These are phyloP conservation scores for Termitomyces sp. DNA, from an alignment of 768 basidiomycete species.

Conservation along the genomic window DNA sequence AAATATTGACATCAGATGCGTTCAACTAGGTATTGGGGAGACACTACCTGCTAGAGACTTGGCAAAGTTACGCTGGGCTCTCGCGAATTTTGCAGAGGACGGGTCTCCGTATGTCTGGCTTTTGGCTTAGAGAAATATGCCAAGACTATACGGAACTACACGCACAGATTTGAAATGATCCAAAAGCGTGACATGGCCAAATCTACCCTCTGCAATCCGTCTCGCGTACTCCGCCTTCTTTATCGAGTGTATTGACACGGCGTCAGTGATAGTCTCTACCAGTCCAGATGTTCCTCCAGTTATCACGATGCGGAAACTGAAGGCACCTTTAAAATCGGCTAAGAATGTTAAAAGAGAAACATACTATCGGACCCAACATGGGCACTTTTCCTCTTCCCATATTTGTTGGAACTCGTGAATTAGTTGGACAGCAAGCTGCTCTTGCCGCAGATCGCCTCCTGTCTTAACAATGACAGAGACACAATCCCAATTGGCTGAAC, in stretches of 20 bases:
- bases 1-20: slow-evolving; percentile 7
- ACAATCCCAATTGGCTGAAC: slow-evolving; percentile 77
- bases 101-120: slow-evolving; percentile 86
- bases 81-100: slow-evolving; percentile 79
- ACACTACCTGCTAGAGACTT: slow-evolving; percentile 79
- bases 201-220: slow-evolving; percentile 71
- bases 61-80: slow-evolving; percentile 93
- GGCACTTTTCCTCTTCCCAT: slow-evolving; percentile 91
- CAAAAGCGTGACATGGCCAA: slow-evolving; percentile 85
- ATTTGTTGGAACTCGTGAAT: slow-evolving; percentile 91
- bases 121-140: not conserved
- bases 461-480: slow-evolving; percentile 98
- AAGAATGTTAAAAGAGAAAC: slow-evolving; percentile 16
- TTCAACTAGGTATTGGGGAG: not conserved
- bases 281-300: slow-evolving; percentile 91
- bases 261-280: slow-evolving; percentile 97
- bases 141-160: slow-evolving; percentile 6
- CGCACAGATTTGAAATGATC: slow-evolving; percentile 90
- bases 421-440: slow-evolving; percentile 94
- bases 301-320: slow-evolving; percentile 89
- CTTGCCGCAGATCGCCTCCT: slow-evolving; percentile 93
- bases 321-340: not conserved
- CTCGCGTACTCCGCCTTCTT: slow-evolving; percentile 98
- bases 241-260: slow-evolving; percentile 98
- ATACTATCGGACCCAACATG: slow-evolving; percentile 93